A percentile compares a stretch with the other conserved stretches of the same genome.
Conservation (phyloP, 306 rosid genomes). For the Parietaria judaica region DNA sequence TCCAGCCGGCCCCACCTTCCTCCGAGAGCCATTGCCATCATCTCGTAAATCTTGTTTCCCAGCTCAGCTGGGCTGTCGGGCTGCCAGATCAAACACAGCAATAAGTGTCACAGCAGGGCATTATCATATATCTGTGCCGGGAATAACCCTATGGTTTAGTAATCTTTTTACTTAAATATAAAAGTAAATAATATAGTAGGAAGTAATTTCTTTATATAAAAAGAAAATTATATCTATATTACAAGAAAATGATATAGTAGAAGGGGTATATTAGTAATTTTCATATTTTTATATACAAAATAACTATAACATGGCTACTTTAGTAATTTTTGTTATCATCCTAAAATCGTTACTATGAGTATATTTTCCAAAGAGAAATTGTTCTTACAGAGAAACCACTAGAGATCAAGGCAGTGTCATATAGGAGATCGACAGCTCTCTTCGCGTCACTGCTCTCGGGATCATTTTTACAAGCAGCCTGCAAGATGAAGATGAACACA, state of each 20-base stretch:
- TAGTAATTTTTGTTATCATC: too few relatives aligned
- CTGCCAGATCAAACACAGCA: constrained; percentile 31
- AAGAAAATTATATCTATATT: too few relatives aligned
- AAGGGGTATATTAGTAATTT: too few relatives aligned
- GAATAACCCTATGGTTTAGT: too few relatives aligned
- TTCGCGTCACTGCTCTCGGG: constrained; percentile 79
- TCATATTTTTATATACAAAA: too few relatives aligned
- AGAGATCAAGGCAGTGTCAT: constrained; percentile 83
- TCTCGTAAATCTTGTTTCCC: constrained; percentile 87
- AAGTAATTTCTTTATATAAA: too few relatives aligned
- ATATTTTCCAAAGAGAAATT: background rate
- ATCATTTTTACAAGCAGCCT: constrained; percentile 95
- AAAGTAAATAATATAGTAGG: too few relatives aligned
- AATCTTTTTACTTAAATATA: too few relatives aligned
- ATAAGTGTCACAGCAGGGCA: background rate
- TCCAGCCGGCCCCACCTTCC: constrained; percentile 96
- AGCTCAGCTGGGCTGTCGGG: constrained; percentile 97
- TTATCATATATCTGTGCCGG: too few relatives aligned
- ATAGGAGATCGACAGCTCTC: constrained; percentile 84
- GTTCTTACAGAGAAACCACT: constrained; percentile 86
- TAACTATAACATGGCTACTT: too few relatives aligned
- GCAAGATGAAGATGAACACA: constrained; percentile 7
- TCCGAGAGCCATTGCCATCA: constrained; percentile 95
- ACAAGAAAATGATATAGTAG: too few relatives aligned
- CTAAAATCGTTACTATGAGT: too few relatives aligned